A percentile compares a stretch with the other conserved stretches of the same genome.
phyloP scores from a whole-genome alignment of 2,329 filamentous ascomycete species.

The Neophaeococcomyces mojaviensis region DNA sequence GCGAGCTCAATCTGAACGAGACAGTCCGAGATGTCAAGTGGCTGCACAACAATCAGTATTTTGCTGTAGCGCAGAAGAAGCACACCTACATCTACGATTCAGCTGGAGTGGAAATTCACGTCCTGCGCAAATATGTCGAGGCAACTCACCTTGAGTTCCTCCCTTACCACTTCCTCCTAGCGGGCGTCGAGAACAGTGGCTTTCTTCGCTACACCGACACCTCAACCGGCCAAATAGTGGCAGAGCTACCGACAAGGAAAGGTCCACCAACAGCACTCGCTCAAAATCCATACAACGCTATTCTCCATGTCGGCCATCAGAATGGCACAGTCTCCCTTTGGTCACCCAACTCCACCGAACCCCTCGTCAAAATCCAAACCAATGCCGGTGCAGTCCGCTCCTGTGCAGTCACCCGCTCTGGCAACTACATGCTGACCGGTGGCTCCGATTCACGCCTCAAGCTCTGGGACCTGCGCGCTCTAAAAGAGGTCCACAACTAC shows the following conservation, averaged over 20 bases:
- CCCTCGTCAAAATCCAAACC: conserved; percentile 82
- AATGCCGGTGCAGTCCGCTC: conserved; percentile 84
- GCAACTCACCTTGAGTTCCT: conserved; percentile 91
- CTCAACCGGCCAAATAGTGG: conserved; percentile 81
- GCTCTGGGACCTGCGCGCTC: conserved; percentile 94
- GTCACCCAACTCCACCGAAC: conserved; percentile 83
- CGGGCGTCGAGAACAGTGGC: conserved; percentile 64
- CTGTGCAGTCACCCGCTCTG: conserved; percentile 77
- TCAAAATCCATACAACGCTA: conserved; percentile 87
- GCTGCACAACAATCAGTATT: conserved; percentile 88
- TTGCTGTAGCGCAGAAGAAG: conserved; percentile 93
- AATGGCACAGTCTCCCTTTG: conserved; percentile 92
- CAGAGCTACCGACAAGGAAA: conserved; percentile 75
- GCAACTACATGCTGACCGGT: conserved; percentile 89
- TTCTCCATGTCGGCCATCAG: conserved; percentile 86
- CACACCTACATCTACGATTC: conserved; percentile 94
- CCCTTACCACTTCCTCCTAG: conserved; percentile 90
- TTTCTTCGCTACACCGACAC: conserved; percentile 92
- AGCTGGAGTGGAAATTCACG: conserved; percentile 85
- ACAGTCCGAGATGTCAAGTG: conserved; percentile 83
- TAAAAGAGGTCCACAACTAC: conserved; percentile 86
- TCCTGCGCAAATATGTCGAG: conserved; percentile 81
- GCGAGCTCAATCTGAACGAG: conserved; percentile 84
- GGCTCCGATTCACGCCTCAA: conserved; percentile 86
- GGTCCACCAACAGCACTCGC: conserved; percentile 75